Evolutionary conservation across 139 green algal genomes (phyloP).

Genomic region (Tetraselmis striata): DNA sequence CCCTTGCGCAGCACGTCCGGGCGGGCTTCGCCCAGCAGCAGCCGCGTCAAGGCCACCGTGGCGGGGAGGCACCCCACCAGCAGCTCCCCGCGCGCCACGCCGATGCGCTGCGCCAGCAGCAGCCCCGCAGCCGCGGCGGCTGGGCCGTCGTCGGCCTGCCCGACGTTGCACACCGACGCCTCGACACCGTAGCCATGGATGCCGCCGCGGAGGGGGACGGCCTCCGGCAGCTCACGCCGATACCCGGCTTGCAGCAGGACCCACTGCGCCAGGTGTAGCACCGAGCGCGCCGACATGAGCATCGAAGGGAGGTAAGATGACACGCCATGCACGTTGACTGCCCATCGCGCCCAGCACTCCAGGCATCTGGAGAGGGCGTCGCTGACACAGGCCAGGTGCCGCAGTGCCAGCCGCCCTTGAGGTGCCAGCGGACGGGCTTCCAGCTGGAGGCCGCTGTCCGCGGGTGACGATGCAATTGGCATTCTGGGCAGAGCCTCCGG

Average conservation of each 20-base stretch:
- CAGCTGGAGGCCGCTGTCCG: too few species aligned
- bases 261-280: neutral
- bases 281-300: neutral
- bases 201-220: neutral
- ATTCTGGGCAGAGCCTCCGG: neutral
- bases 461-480: too few species aligned
- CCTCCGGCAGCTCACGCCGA: neutral
- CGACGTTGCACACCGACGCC: too few species aligned
- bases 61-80: neutral
- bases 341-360: neutral
- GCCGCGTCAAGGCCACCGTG: neutral
- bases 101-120: neutral
- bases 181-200: neutral
- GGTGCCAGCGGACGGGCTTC: too few species aligned
- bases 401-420: neutral
- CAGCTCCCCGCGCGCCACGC: neutral
- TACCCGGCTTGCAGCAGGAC: neutral
- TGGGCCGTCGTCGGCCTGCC: neutral
- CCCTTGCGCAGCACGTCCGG: neutral
- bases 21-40: neutral
- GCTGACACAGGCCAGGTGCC: neutral
- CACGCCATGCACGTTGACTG: neutral
- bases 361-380: neutral
- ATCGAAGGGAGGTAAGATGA: neutral
- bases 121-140: neutral